Evolutionary conservation across 1,284 basidiomycete genomes (phyloP), one percentile per base, ranked within the genome.

Genomic region (Melampsora larici-populina): DNA sequence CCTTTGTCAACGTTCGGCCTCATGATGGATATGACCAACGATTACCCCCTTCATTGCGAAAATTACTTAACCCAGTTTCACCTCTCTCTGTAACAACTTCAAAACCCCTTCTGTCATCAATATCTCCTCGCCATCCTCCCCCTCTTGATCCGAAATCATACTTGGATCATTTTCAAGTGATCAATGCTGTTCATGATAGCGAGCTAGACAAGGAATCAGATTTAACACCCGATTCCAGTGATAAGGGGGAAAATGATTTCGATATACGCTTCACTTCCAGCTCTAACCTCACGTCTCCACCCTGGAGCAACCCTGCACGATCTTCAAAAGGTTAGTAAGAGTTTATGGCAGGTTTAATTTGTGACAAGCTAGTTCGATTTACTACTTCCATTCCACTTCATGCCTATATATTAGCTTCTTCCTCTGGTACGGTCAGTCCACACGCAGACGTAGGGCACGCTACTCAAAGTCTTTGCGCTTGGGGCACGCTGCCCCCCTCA

Each of bases 1-100:
- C 55, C 2, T 58, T 58, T n/a, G n/a, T 58, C 55, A n/a, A n/a
- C 29, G 11, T 46, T 46, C 43, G 11, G 43, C 15, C 55, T 58
- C 55, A 2, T 58, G 29, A 64, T 21, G 63, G 36, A 64, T 15
- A 31, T 21, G 33, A 5, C 29, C 63, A 64, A 24, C 63, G 26
- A 21, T 15, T 58, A 58, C 63, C 63, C 21, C 63, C 63, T 31
- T 64, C 63, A 31, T 31, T 64, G n/a, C 63, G 33, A 29, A 64
- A 64, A 36, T 40, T 64, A 40, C 63, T 64, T 31, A 64, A 64
- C 31, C 63, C 63, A 64, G 13, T 64, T 21, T 60, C 55, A n/a
- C 29, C 29, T 60, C 9, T 29, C 29, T 60, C 63, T 21, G 8
- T n/a, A 31, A 64, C 63, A 3, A 29, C 63, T n/a, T 58, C 55